A percentile compares a stretch with the other conserved stretches of the same genome.
Conservation (phyloP, 2,329 filamentous ascomycete species). For the Xylaria sp. region DNA sequence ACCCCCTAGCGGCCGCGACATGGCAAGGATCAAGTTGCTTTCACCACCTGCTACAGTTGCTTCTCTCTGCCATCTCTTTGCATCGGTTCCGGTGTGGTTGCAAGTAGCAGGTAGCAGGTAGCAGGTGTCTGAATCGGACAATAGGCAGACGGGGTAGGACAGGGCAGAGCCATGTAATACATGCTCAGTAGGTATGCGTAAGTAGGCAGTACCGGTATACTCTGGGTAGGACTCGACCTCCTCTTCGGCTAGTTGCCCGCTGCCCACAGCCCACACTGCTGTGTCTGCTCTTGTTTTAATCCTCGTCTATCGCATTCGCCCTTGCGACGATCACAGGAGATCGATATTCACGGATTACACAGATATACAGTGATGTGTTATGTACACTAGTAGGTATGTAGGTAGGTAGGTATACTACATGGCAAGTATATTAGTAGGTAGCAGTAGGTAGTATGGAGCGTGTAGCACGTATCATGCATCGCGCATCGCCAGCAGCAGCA, state of each 20-base stretch:
- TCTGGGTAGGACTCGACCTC: constrained; percentile 14
- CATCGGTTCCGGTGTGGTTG: neutral
- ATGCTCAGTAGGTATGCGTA: no score
- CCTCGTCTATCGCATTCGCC: constrained; percentile 1
- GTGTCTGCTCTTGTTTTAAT: constrained; percentile 3
- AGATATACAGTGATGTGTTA: neutral
- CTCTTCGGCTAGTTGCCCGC: neutral
- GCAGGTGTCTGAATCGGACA: no score
- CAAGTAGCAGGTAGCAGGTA: neutral
- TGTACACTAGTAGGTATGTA: no score
- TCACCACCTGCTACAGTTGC: neutral
- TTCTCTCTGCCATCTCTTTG: neutral
- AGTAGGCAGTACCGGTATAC: neutral
- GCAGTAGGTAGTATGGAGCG: no score
- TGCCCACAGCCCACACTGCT: no score
- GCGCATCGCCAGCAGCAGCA: neutral
- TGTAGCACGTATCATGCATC: constrained; percentile 10
- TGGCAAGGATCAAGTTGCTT: constrained; percentile 10
- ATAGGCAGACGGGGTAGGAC: no score
- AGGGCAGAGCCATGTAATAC: no score
- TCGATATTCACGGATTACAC: neutral
- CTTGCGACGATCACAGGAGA: constrained; percentile 29
- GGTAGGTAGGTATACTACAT: no score
- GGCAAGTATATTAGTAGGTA: neutral
- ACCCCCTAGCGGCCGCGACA: neutral